Evolutionary conservation across 2,329 filamentous ascomycete species (phyloP).

Genomic region (Didymella sp.): DNA sequence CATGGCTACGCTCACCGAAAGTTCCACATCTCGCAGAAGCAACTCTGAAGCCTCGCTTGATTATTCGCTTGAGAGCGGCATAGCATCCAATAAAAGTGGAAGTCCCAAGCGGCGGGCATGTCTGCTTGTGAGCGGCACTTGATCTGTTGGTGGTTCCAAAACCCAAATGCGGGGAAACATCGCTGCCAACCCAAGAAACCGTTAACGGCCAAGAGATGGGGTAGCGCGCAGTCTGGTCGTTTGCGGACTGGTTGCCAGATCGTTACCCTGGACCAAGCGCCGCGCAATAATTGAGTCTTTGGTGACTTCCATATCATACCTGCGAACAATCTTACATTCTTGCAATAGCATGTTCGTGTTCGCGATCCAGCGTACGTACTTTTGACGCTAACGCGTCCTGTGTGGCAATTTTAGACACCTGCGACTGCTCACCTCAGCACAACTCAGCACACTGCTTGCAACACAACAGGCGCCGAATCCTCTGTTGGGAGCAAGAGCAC

Average conservation of each 20-base stretch:
- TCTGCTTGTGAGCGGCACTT: neutral
- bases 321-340: neutral
- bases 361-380: neutral
- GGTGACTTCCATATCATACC: neutral
- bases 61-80: neutral
- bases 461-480: neutral
- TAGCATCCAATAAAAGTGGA: neutral
- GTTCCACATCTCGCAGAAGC: neutral
- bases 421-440: neutral
- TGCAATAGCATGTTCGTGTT: neutral
- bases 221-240: constrained; percentile 1
- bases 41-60: neutral
- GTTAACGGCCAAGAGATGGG: constrained; percentile 1
- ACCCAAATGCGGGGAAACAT: constrained; percentile 13
- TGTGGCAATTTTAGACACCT: neutral
- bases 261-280: neutral
- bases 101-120: neutral
- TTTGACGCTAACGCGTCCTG: neutral
- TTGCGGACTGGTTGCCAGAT: neutral
- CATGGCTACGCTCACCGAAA: constrained; percentile 10
- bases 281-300: neutral
- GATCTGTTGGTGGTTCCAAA: neutral
- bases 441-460: neutral
- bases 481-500: neutral
- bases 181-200: neutral